phyloP scores from a whole-genome alignment of 208 protist species.

The Leishmania lainsoni region DNA sequence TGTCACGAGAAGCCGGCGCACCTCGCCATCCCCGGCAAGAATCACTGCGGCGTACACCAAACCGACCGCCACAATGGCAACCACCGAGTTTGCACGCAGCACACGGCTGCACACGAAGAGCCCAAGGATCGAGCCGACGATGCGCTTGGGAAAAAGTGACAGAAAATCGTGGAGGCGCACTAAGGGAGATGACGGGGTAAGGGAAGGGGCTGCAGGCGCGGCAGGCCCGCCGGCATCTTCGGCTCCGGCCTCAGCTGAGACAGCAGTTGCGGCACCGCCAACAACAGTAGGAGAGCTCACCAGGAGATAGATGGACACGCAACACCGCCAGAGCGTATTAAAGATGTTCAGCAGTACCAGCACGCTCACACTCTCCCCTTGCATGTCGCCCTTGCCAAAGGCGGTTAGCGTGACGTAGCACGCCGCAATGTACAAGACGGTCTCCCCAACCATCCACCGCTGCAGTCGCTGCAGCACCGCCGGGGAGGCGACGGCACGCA shows the following conservation, averaged over 20 bases:
- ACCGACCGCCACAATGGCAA: conserved; percentile 8
- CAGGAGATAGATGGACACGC: conserved; percentile 39
- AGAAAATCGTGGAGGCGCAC: conserved; percentile 8
- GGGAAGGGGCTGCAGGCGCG: not conserved
- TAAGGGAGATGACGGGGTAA: not conserved
- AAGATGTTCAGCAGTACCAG: conserved; percentile 56
- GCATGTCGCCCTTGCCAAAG: conserved; percentile 4
- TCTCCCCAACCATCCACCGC: conserved; percentile 50
- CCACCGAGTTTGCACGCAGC: conserved; percentile 5
- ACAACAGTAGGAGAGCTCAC: conserved; percentile 15
- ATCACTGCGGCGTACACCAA: conserved; percentile 33
- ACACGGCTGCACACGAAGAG: conserved; percentile 34
- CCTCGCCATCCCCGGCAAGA: conserved; percentile 33
- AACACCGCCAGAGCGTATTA: conserved; percentile 52
- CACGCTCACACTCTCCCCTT: conserved; percentile 27
- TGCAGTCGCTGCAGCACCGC: conserved; percentile 47
- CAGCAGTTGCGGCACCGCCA: not conserved
- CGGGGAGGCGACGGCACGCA: conserved; percentile 61
- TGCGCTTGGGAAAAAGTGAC: conserved; percentile 11
- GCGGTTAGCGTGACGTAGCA: conserved; percentile 53
- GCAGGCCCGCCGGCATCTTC: not conserved
- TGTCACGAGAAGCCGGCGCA: conserved; percentile 27
- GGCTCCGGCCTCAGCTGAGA: not conserved
- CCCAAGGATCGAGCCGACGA: conserved; percentile 5
- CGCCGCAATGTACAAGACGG: conserved; percentile 49